Evolutionary conservation across 1,284 basidiomycete species (phyloP).

Genomic region (Puccinia novopanici): DNA sequence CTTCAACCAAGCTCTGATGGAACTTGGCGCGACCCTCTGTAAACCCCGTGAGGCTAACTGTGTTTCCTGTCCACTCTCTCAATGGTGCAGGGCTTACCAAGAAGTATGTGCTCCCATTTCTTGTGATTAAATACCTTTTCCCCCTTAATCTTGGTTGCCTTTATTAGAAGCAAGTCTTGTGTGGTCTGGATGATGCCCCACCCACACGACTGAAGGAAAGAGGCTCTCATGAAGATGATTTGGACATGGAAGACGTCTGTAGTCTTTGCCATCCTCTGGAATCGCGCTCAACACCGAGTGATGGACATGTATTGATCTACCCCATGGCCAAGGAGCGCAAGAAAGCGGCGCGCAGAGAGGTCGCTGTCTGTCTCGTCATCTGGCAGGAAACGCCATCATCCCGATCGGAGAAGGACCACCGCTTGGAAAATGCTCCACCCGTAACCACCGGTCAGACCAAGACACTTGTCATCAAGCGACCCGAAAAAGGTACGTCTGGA

Average conservation of each 20-base stretch:
- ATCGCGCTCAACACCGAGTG: background rate
- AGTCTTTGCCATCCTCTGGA: constrained; percentile 25
- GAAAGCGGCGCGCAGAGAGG: constrained; percentile 29
- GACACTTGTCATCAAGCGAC: constrained; percentile 37
- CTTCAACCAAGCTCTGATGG: constrained; percentile 83
- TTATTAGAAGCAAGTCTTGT: constrained; percentile 11
- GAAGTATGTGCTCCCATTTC: constrained; percentile 57
- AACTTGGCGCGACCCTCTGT: constrained; percentile 86
- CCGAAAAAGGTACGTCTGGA: constrained; percentile 63
- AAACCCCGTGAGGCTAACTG: constrained; percentile 78
- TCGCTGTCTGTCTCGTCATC: constrained; percentile 36
- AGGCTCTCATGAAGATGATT: background rate
- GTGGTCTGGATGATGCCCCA: background rate
- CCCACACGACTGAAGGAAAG: too few species aligned
- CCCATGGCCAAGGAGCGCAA: constrained; percentile 49
- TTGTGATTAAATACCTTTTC: background rate
- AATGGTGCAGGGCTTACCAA: constrained; percentile 69
- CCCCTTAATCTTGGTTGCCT: background rate
- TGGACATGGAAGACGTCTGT: constrained; percentile 43
- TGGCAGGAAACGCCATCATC: constrained; percentile 10
- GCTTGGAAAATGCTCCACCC: too few species aligned
- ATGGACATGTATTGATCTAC: constrained; percentile 24
- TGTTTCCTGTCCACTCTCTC: constrained; percentile 69
- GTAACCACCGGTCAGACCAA: constrained; percentile 48
- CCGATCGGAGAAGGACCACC: background rate